Base-by-base conservation (phyloP, 345 rosid genomes). In the Excoecaria agallocha region DNA sequence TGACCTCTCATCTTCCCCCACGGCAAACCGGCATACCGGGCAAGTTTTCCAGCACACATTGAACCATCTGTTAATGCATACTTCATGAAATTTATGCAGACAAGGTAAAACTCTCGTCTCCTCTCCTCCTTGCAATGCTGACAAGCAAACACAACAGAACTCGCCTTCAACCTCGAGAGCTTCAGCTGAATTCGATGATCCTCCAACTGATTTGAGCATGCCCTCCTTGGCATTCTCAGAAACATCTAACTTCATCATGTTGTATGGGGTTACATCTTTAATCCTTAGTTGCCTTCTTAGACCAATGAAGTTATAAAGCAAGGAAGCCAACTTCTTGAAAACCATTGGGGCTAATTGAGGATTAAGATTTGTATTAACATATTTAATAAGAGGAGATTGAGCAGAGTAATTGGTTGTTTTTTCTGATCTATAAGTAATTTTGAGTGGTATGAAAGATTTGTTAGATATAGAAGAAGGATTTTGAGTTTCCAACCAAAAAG, bases 11-110 rank as follows among this genome's bases (percentile, higher is more conserved):
- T 72, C 81, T 62, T 81, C 74, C 24, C 61, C 87, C 82, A 85
- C 56, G 0, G 85, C 84, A 74, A 85, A 90, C 67, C 97, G 82
- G 80, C 98, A 93, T 1, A 91, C 49, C 0, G 98, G 98, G 66
- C 98, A 94, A 0, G 90, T 88, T 73, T 82, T 90, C 19, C 82
- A 74, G 71, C 86, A 83, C 52, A 64, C 83, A 69, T 74, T 54
- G 54, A 90, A 85, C 98, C 97, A 94, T 25, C 82, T 87, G 2
- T 90, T 88, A 0, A 94, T 81, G 61, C 97, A 94, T 3, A 30
- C 77, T 73, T 68, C 78, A 70, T 92, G 98, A 54, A 94, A 94
- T 81, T 76, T 79, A 70, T 92, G 98, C 57, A 77, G 70, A 78
- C 93, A 94, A 35, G 92, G 93, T n/a, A 91, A 81, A 8, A 86